Percentiles rank a stretch among this genome's conserved stretches.
phyloP scores from a whole-genome alignment of 148 eudicot genomes.

The Chenopodium quinoa region DNA sequence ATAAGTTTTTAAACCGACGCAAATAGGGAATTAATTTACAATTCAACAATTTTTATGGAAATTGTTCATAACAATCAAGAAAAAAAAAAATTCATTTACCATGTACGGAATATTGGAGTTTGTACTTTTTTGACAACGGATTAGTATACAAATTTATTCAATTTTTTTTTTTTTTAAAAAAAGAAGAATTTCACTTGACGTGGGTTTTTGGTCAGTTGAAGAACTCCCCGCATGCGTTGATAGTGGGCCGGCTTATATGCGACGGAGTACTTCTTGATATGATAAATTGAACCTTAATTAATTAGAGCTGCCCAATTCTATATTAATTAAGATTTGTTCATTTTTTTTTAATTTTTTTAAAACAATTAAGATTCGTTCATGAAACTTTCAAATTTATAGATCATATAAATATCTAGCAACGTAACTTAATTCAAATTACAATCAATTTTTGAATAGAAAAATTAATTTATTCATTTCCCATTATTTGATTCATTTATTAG shows the following conservation, averaged over 20 bases:
- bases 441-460: background rate
- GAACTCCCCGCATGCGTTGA: background rate
- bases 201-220: conserved; percentile 16
- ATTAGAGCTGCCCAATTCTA: conserved; percentile 1
- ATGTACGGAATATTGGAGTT: too few relatives aligned
- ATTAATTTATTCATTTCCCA: background rate
- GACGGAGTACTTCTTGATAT: too few relatives aligned
- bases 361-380: background rate
- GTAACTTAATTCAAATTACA: background rate
- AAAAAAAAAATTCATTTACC: too few relatives aligned
- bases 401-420: background rate
- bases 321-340: background rate
- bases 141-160: background rate
- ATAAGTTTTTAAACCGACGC: too few relatives aligned
- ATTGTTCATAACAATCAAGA: too few relatives aligned
- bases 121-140: too few relatives aligned
- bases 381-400: conserved; percentile 4
- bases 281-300: too few relatives aligned
- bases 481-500: background rate
- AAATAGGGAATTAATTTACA: too few relatives aligned
- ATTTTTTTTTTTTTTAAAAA: too few relatives aligned
- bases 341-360: too few relatives aligned
- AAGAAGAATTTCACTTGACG: conserved; percentile 2
- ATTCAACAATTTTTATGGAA: too few relatives aligned
- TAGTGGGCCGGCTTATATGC: conserved; percentile 20